Base-by-base conservation (phyloP, 805 yeast species). In the Zygoascus tannicola region DNA sequence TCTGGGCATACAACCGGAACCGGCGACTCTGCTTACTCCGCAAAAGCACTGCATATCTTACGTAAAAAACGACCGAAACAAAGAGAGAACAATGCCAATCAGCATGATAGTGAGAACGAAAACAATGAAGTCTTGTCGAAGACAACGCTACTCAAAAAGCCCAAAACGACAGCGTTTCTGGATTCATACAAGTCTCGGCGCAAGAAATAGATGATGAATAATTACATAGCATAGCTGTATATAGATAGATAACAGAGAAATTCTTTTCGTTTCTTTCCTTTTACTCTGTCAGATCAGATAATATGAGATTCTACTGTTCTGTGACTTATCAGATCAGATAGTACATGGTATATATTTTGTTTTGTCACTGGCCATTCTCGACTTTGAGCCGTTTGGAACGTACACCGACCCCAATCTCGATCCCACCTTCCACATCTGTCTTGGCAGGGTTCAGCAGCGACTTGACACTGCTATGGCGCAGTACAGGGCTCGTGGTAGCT, bases 381-480 rank as follows among this genome's bases (percentile, higher is more conserved):
- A n/a, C n/a, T n/a, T n/a, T n/a, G n/a, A n/a, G n/a, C n/a, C n/a
- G n/a, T n/a, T n/a, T n/a, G n/a, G n/a, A n/a, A n/a, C n/a, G n/a
- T n/a, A n/a, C n/a, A n/a, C n/a, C n/a, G n/a, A n/a, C n/a, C n/a
- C n/a, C n/a, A n/a, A n/a, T n/a, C n/a, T n/a, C n/a, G n/a, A n/a
- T n/a, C n/a, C n/a, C n/a, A n/a, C n/a, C n/a, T n/a, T n/a, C n/a
- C n/a, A n/a, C n/a, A n/a, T n/a, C n/a, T n/a, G n/a, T n/a, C n/a
- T n/a, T n/a, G n/a, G n/a, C n/a, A n/a, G n/a, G n/a, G 23, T 51
- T 51, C 39, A 51, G 48, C 39, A 51, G 43, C 22, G 53, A 47
- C 42, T 51, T 52, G 21, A 51, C 53, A 32, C 48, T 40, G 14
- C 38, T 7, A 3, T 18, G 14, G 14, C 37, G 22, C 32, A 22